These are phyloP conservation scores for Dalbergia oliveri DNA, from an alignment of 306 rosid species.

Conservation along the genomic window DNA sequence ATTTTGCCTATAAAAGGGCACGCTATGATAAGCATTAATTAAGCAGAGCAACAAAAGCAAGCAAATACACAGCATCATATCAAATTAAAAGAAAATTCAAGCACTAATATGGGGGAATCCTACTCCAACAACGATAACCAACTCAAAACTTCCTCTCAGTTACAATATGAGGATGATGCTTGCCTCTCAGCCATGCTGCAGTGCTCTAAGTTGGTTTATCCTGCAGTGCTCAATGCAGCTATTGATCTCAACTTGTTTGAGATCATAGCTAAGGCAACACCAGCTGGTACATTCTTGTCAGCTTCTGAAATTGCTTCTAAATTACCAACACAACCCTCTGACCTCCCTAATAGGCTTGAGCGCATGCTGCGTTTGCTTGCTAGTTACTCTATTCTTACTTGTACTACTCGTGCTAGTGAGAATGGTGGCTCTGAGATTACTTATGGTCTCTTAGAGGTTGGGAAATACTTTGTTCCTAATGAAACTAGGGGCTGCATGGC, in stretches of 20 bases:
- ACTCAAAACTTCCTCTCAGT: background rate
- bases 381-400: slow-evolving; percentile 32
- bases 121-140: background rate
- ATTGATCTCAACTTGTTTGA: slow-evolving; percentile 50
- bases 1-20: no score
- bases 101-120: slow-evolving; percentile 17
- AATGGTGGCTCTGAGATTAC: slow-evolving; percentile 11
- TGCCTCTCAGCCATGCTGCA: slow-evolving; percentile 34
- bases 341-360: slow-evolving; percentile 27
- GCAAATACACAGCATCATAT: no score
- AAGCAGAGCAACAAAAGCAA: no score
- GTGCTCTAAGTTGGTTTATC: background rate
- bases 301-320: slow-evolving; percentile 43
- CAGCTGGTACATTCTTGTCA: slow-evolving; percentile 30
- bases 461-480: slow-evolving; percentile 39
- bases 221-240: slow-evolving; percentile 39
- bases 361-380: slow-evolving; percentile 47
- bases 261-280: slow-evolving; percentile 16
- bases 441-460: slow-evolving; percentile 32
- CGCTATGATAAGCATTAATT: no score
- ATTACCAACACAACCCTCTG: background rate
- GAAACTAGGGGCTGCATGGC: slow-evolving; percentile 15
- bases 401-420: background rate
- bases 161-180: slow-evolving; percentile 29
- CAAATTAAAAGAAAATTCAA: background rate